phyloP scores from a whole-genome alignment of 352 stramenopile species.

The Phytopythium sindhum region DNA sequence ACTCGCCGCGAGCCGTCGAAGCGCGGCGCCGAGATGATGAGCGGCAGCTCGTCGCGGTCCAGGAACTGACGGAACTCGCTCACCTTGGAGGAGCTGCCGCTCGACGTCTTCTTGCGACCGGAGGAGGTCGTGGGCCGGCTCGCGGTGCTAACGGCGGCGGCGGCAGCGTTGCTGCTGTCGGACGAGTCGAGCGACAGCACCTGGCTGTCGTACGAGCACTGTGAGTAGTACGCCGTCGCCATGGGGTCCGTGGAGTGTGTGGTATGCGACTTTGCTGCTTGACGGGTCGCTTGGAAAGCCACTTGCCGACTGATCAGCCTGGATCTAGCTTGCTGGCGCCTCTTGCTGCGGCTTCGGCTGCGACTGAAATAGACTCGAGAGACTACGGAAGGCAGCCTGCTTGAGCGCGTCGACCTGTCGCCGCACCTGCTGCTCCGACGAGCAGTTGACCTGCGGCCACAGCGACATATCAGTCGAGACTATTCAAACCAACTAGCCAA shows the following conservation, averaged over 20 bases:
- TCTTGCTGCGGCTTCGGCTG: conserved; percentile 18
- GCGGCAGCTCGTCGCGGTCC: conserved; percentile 60
- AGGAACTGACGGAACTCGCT: conserved; percentile 76
- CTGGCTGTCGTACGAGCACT: conserved; percentile 24
- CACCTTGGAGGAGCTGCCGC: conserved; percentile 22
- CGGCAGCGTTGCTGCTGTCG: conserved; percentile 6
- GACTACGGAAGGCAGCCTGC: conserved; percentile 63
- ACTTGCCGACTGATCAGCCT: not conserved
- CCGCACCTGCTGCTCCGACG: conserved; percentile 50
- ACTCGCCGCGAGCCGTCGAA: conserved; percentile 35
- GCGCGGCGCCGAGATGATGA: conserved; percentile 46
- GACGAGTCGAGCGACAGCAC: conserved; percentile 49
- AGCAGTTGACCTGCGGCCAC: conserved; percentile 63
- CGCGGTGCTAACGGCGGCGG: conserved; percentile 7
- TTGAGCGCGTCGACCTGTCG: conserved; percentile 68
- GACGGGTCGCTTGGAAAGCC: not conserved
- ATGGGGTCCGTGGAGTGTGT: not conserved
- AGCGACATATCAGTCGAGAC: too few species aligned
- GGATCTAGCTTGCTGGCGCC: not conserved
- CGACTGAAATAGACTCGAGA: conserved; percentile 48
- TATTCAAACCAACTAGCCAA: not conserved
- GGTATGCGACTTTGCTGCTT: not conserved
- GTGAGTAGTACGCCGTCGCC: not conserved
- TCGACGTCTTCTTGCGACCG: conserved; percentile 36
- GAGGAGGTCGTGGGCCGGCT: conserved; percentile 40